Evolutionary conservation across 768 basidiomycete species (phyloP).

Genomic region (Gautieria morchelliformis): DNA sequence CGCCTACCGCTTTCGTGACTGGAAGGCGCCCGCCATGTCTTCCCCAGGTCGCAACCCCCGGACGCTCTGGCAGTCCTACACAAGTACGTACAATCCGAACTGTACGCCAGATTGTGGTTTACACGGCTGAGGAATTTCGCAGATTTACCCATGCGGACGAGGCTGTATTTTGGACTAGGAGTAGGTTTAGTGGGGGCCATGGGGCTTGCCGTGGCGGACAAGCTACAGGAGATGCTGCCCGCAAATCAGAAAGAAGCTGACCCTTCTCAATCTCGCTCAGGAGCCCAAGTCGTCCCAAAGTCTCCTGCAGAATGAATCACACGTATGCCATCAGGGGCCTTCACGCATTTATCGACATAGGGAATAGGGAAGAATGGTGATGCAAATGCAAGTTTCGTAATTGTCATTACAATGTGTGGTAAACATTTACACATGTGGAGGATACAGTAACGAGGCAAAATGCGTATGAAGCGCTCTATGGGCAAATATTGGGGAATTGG

Average conservation of each 20-base stretch:
- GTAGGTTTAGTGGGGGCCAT: constrained; percentile 3
- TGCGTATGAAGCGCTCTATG: neutral
- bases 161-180: constrained; percentile 6
- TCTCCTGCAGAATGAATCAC: neutral
- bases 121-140: neutral
- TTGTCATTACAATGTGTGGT: neutral
- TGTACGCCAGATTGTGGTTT: neutral
- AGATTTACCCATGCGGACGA: constrained; percentile 6
- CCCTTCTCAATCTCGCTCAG: neutral
- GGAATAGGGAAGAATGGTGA: too few relatives aligned
- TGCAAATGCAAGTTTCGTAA: too few relatives aligned
- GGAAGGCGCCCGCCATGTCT: too few relatives aligned
- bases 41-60: neutral
- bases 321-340: too few relatives aligned
- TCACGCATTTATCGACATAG: too few relatives aligned
- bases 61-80: constrained; percentile 7
- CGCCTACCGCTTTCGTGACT: too few relatives aligned
- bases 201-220: constrained; percentile 8
- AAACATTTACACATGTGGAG: neutral
- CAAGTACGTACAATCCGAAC: neutral
- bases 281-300: neutral
- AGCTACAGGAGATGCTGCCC: constrained; percentile 3
- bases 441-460: too few relatives aligned
- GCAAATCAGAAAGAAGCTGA: neutral
- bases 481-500: constrained; percentile 57